A percentile compares a stretch with the other conserved stretches of the same genome.
Conservation (phyloP, 305 asterid genomes). For the Fraxinus floribunda region DNA sequence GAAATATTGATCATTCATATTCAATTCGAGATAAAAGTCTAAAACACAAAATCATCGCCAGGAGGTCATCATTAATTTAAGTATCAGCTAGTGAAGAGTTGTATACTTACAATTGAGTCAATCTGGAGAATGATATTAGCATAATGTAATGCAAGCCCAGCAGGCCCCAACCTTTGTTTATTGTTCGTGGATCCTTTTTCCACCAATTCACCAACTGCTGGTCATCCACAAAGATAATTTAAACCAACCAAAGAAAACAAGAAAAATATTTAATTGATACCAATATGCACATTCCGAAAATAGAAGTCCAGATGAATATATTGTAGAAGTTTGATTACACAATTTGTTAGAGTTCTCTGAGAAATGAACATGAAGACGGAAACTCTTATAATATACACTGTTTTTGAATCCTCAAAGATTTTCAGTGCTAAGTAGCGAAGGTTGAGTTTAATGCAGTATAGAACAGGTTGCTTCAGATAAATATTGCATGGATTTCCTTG, state of each 20-base stretch:
- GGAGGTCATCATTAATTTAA: not conserved
- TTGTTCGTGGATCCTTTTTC: constrained; percentile 29
- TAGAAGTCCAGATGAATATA: not conserved
- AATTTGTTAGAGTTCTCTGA: not conserved
- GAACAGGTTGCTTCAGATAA: not conserved
- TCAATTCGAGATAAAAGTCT: not conserved
- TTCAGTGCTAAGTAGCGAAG: constrained; percentile 1
- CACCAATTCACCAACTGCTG: constrained; percentile 37
- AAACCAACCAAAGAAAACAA: not conserved
- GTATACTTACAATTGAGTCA: constrained; percentile 70
- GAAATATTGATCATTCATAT: not conserved
- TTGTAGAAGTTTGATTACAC: not conserved
- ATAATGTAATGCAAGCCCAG: constrained; percentile 77
- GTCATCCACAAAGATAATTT: constrained; percentile 12
- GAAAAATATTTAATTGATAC: not conserved
- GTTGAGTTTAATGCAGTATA: not conserved
- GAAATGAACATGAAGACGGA: constrained; percentile 9
- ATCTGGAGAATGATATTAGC: constrained; percentile 81
- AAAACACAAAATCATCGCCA: not conserved
- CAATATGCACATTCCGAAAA: not conserved
- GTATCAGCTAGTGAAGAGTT: constrained; percentile 5
- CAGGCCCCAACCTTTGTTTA: constrained; percentile 62
- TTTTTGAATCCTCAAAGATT: constrained; percentile 2
- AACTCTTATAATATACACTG: not conserved
- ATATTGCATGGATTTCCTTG: not conserved